Conservation (phyloP, 2,329 filamentous ascomycete genomes). For the Penicillium sp. region DNA sequence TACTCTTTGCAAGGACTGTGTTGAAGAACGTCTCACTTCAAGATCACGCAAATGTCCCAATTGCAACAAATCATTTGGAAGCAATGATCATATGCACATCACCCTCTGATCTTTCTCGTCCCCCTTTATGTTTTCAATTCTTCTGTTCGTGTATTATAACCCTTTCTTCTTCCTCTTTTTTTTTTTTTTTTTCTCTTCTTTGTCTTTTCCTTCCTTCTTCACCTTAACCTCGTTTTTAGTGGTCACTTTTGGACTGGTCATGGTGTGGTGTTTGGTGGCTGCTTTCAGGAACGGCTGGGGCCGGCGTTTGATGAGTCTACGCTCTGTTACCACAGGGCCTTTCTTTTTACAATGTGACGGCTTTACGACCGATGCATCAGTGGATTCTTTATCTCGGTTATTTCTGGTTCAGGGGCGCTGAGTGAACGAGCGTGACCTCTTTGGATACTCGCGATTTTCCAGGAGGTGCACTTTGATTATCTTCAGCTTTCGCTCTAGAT, state of each 20-base stretch:
- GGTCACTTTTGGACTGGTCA: conserved; percentile 29
- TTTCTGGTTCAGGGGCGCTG: conserved; percentile 16
- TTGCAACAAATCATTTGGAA: conserved; percentile 88
- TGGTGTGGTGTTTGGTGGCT: conserved; percentile 37
- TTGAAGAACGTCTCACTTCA: conserved; percentile 83
- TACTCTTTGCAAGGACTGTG: conserved; percentile 86
- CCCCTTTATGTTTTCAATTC: not conserved
- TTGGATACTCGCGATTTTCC: conserved; percentile 30
- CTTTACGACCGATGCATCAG: conserved; percentile 22
- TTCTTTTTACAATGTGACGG: conserved; percentile 16
- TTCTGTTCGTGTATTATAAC: conserved; percentile 36
- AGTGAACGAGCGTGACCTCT: conserved; percentile 16
- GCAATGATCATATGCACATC: conserved; percentile 76
- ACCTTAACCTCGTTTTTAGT: conserved; percentile 16
- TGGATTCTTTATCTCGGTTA: conserved; percentile 15
- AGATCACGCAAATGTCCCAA: conserved; percentile 93
- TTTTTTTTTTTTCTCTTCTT: conserved; percentile 1
- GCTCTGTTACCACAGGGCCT: not conserved
- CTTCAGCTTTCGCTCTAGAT: conserved; percentile 18
- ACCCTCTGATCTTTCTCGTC: conserved; percentile 38
- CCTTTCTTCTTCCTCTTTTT: conserved; percentile 17
- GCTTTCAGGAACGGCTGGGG: conserved; percentile 32
- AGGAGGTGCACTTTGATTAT: conserved; percentile 16
- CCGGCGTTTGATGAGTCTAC: conserved; percentile 32
- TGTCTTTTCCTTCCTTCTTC: conserved; percentile 8